phyloP scores from a whole-genome alignment of 768 basidiomycete species.

The Brasilioporus rufonigricans region DNA sequence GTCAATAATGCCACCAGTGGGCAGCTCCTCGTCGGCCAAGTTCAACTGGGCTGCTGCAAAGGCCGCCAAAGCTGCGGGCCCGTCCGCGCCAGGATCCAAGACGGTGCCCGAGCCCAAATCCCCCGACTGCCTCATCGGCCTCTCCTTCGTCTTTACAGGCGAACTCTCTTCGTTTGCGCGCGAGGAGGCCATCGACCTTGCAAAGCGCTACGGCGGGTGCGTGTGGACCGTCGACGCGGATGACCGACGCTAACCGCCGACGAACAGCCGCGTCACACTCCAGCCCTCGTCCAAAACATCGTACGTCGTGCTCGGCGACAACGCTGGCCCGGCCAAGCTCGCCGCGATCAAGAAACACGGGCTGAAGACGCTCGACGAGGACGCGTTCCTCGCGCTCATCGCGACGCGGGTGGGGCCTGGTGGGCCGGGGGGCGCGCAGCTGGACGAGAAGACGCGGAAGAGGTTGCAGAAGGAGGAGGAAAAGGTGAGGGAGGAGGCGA shows the following conservation, averaged over 20 bases:
- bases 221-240: constrained; percentile 30
- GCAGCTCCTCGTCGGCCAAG: constrained; percentile 6
- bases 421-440: constrained; percentile 30
- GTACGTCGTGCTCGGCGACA: constrained; percentile 84
- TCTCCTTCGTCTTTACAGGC: constrained; percentile 95
- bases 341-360: constrained; percentile 79
- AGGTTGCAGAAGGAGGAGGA: constrained; percentile 79
- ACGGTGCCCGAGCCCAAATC: constrained; percentile 65
- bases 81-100: constrained; percentile 56
- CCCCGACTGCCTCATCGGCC: constrained; percentile 79
- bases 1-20: not conserved
- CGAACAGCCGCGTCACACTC: constrained; percentile 70
- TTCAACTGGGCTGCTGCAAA: constrained; percentile 50
- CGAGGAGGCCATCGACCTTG: constrained; percentile 83
- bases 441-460: constrained; percentile 81
- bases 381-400: constrained; percentile 83
- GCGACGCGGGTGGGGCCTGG: constrained; percentile 58
- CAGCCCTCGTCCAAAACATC: constrained; percentile 90
- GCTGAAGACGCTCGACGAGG: constrained; percentile 77
- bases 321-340: constrained; percentile 89
- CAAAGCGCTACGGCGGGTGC: constrained; percentile 91
- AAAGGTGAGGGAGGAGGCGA: constrained; percentile 68
- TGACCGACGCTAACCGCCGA: no score
- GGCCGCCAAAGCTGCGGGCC: constrained; percentile 62
- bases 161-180: constrained; percentile 84